These are phyloP conservation scores for Huntiella savannae DNA, from an alignment of 2,329 filamentous ascomycete genomes.

Conservation along the genomic window DNA sequence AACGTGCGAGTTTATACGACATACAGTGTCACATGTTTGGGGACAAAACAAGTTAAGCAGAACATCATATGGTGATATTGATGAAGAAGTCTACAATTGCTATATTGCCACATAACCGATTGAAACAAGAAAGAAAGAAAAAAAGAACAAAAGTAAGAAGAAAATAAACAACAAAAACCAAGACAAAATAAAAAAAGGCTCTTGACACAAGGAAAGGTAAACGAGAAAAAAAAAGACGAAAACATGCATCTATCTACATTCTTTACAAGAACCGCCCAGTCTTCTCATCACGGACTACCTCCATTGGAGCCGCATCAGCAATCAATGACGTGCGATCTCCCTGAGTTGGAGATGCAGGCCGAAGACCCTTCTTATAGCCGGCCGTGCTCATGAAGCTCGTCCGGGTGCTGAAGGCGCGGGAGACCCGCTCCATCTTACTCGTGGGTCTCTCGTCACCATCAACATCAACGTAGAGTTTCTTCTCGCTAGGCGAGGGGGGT, in stretches of 20 bases:
- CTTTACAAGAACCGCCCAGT: not conserved
- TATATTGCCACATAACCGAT: not conserved
- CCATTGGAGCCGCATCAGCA: conserved; percentile 19
- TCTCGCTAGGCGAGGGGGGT: conserved; percentile 56
- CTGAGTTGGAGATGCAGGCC: conserved; percentile 11
- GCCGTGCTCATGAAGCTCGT: not conserved
- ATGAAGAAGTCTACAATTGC: not conserved
- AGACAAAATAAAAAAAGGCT: conserved; percentile 1
- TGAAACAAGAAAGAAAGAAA: not conserved
- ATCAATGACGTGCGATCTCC: conserved; percentile 19
- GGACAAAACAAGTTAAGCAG: not conserved
- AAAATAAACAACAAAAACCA: conserved; percentile 1
- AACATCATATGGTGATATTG: conserved; percentile 4
- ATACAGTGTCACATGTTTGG: not conserved
- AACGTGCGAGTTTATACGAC: too few species aligned
- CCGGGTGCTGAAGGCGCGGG: conserved; percentile 3
- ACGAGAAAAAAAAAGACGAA: not conserved
- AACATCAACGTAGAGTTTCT: conserved; percentile 10
- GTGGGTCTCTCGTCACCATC: conserved; percentile 13
- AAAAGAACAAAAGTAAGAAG: not conserved
- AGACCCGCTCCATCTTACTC: not conserved
- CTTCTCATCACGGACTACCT: conserved; percentile 4
- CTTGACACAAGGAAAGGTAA: not conserved
- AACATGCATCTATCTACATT: not conserved
- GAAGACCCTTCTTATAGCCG: conserved; percentile 14